Evolutionary conservation across 1,139 yeast species (phyloP).

Genomic region (Sugiyamaella neomexicana): DNA sequence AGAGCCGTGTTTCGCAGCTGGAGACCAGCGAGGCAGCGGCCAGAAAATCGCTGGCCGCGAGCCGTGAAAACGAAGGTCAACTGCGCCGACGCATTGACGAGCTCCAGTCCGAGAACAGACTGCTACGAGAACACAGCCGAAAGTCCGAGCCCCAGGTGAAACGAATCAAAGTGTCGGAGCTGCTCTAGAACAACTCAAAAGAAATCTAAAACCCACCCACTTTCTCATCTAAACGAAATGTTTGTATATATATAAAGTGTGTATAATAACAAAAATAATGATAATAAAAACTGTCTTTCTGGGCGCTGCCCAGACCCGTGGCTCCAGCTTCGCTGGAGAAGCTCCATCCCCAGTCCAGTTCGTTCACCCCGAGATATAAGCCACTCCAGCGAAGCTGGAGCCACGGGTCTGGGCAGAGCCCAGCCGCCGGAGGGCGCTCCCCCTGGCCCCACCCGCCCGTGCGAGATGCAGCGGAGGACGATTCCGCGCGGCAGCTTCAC

Average conservation of each 20-base stretch:
- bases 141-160: constrained; percentile 22
- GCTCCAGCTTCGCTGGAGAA: no score
- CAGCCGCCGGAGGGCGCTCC: background rate
- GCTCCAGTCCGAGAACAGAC: constrained; percentile 25
- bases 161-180: constrained; percentile 30
- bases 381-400: no score
- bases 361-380: no score
- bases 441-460: background rate
- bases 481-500: background rate
- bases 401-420: no score
- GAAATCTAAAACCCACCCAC: background rate
- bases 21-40: constrained; percentile 61
- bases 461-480: no score
- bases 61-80: constrained; percentile 33
- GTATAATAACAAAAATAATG: constrained; percentile 10
- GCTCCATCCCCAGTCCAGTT: no score
- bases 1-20: constrained; percentile 75
- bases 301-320: no score
- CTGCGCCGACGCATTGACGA: constrained; percentile 28
- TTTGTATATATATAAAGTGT: constrained; percentile 2
- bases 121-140: constrained; percentile 3
- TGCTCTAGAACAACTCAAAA: constrained; percentile 18
- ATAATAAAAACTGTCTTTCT: background rate
- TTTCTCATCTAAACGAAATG: no score
- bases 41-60: constrained; percentile 32